Evolutionary conservation across 2,329 filamentous ascomycete genomes (phyloP).

Genomic region (Fusarium ambrosium): DNA sequence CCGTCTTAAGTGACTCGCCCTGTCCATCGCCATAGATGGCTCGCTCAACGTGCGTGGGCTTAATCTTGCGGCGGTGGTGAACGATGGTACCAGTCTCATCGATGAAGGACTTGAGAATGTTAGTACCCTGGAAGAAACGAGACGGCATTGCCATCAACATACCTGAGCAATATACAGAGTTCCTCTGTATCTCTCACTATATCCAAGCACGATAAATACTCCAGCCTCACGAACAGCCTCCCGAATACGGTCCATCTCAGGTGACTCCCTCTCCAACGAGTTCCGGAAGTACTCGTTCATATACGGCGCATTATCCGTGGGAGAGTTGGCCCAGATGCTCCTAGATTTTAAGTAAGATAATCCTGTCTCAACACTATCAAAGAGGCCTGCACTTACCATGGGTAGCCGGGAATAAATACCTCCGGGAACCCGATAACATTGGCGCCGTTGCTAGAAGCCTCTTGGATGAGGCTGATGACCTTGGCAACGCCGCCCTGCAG

Average conservation of each 20-base stretch:
- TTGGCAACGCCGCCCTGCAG: constrained; percentile 53
- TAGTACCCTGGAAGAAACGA: not conserved
- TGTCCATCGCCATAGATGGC: constrained; percentile 62
- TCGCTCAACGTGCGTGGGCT: constrained; percentile 65
- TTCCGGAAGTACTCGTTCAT: constrained; percentile 62
- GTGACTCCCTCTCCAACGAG: constrained; percentile 55
- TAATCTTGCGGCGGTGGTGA: constrained; percentile 62
- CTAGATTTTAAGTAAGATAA: constrained; percentile 24
- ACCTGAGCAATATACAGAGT: constrained; percentile 58
- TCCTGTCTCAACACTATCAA: not conserved
- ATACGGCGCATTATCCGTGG: constrained; percentile 52
- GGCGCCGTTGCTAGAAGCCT: constrained; percentile 48
- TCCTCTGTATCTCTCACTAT: constrained; percentile 54
- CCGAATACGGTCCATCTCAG: constrained; percentile 59
- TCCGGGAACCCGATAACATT: constrained; percentile 60
- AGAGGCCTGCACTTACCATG: constrained; percentile 53
- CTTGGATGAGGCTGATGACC: constrained; percentile 50
- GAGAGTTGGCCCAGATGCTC: constrained; percentile 48
- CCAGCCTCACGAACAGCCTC: constrained; percentile 60
- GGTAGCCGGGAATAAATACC: constrained; percentile 60
- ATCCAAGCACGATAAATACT: constrained; percentile 59
- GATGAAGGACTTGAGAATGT: constrained; percentile 55
- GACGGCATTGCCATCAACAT: not conserved
- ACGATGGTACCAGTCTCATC: constrained; percentile 55
- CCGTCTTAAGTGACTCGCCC: constrained; percentile 54